Percentiles rank a stretch among this genome's conserved stretches.
Evolutionary conservation across 305 asterid genomes (phyloP).

Genomic region (Ajuga reptans): DNA sequence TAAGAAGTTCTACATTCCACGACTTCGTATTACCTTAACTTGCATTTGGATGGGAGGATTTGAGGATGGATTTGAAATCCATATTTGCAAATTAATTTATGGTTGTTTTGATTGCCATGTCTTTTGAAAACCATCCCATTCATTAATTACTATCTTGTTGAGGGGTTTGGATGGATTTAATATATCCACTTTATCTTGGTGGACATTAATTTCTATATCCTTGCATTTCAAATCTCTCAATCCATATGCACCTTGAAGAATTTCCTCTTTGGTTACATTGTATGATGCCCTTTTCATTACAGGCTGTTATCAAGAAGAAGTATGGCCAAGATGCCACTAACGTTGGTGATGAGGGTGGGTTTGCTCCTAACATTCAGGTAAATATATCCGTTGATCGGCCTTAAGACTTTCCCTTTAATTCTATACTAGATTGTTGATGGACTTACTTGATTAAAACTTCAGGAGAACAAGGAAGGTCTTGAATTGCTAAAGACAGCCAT

Average conservation of each 20-base stretch:
- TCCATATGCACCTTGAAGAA: background rate
- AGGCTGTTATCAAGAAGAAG: slow-evolving; percentile 82
- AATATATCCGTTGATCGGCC: background rate
- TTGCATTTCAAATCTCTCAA: background rate
- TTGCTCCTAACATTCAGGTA: slow-evolving; percentile 87
- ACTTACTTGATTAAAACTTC: slow-evolving; percentile 15
- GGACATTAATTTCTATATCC: no score
- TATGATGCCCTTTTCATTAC: slow-evolving; percentile 5
- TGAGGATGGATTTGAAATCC: no score
- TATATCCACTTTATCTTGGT: no score
- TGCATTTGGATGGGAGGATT: no score
- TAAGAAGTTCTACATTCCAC: no score
- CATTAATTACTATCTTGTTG: no score
- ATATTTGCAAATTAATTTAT: no score
- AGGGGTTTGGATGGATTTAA: no score
- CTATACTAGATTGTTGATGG: slow-evolving; percentile 2
- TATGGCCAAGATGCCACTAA: slow-evolving; percentile 88
- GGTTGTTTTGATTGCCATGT: no score
- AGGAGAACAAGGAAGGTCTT: slow-evolving; percentile 97
- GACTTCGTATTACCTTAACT: no score
- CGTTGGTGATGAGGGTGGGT: slow-evolving; percentile 92
- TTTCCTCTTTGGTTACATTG: background rate
- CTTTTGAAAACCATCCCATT: no score
- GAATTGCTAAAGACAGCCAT: slow-evolving; percentile 88
- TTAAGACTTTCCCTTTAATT: background rate